Percentiles rank a stretch among this genome's conserved stretches.
These are phyloP conservation scores for Iris macrosiphon DNA, from an alignment of 106 monocot species.

Conservation along the genomic window DNA sequence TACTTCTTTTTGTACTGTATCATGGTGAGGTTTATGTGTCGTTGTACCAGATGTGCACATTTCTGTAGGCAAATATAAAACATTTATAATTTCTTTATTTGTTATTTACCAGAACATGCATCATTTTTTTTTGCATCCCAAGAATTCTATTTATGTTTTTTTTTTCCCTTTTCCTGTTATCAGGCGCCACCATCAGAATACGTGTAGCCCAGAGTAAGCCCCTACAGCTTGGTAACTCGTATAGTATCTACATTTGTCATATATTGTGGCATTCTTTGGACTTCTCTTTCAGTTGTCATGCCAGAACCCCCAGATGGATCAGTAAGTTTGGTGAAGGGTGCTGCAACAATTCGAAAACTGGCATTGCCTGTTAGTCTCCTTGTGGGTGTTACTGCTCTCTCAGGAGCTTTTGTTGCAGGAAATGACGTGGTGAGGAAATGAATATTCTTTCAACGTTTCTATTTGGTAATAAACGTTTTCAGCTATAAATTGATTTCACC, in stretches of 20 bases:
- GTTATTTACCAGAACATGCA: no score
- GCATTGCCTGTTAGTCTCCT: constrained; percentile 65
- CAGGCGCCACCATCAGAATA: constrained; percentile 93
- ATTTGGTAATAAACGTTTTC: background rate
- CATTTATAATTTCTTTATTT: no score
- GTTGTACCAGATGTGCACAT: no score
- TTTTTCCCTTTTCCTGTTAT: no score
- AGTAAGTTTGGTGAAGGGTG: constrained; percentile 68
- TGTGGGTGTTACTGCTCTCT: constrained; percentile 85
- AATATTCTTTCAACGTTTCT: no score
- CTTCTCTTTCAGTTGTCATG: constrained; percentile 91
- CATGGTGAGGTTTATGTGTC: no score
- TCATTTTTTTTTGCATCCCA: no score
- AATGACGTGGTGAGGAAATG: constrained; percentile 88
- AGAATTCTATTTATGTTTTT: no score
- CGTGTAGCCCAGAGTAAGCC: constrained; percentile 95
- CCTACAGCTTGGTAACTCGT: constrained; percentile 90
- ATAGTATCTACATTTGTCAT: constrained; percentile 92
- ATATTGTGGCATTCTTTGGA: constrained; percentile 92
- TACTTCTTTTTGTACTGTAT: no score
- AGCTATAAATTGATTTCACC: background rate
- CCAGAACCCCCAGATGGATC: constrained; percentile 83
- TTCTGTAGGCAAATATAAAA: no score
- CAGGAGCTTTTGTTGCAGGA: constrained; percentile 99
- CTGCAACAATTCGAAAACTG: constrained; percentile 63